Evolutionary conservation across 2,329 filamentous ascomycete species (phyloP), one percentile per base, ranked within the genome.

Genomic region (Clonostachys chloroleuca): DNA sequence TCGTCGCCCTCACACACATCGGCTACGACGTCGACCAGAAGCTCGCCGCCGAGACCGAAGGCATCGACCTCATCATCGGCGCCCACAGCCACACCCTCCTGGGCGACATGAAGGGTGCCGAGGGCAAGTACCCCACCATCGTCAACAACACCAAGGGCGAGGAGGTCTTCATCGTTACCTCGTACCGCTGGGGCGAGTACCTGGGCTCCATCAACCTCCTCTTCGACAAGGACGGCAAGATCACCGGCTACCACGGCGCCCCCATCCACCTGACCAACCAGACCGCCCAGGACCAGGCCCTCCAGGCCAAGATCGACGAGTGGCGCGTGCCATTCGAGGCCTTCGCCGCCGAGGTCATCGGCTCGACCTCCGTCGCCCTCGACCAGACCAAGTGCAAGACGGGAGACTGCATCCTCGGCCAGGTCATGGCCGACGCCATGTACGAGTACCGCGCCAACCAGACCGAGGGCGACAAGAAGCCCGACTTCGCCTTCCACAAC

Each of bases 181-280:
- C 82, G 3, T 86, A 82, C 58, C 76, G 81, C 51, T 86, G 83
- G 83, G 83, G 83, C 45, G 80, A 86, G 64, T 86, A 86, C 47
- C 63, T 86, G 3, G 83, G 83, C 48, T 83, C 83, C 60, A 86
- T 86, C 53, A 81, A 85, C 52, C 74, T 86, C 8, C 80, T 78
- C 1, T 86, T 83, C 56, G 80, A 84, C 54, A 64, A 77, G 5
- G 65, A 77, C 2, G 83, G 83, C 59, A 81, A 77, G 59, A 76
- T 84, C 14, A 69, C 86, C 6, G 73, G 73, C 5, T 86, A 86
- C 63, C 75, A 77, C 56, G 83, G 83, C 34, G 81, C 74, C 0
- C 83, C 83, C 1, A 78, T 86, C 53, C 81, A 84, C 56, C 64
- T 86, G 46, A 81, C 77, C 61, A 85, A 86, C 63, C 64, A 70